A percentile compares a stretch with the other conserved stretches of the same genome.
phyloP scores from a whole-genome alignment of 2,329 filamentous ascomycete species.

The Phaeosphaeria sp. region DNA sequence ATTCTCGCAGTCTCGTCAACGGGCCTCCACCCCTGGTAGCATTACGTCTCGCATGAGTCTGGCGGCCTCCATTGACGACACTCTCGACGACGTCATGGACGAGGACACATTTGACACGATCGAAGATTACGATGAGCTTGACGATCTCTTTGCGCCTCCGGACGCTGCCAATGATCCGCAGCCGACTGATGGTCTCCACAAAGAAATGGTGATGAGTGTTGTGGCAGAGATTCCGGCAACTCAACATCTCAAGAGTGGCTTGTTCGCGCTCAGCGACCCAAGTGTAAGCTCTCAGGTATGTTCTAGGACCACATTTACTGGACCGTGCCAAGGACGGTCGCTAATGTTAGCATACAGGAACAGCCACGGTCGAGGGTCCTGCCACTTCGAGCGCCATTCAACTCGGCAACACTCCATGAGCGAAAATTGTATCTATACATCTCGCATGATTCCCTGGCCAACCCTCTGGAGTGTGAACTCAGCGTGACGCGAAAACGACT shows the following conservation, averaged over 20 bases:
- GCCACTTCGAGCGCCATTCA: constrained; percentile 42
- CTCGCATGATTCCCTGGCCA: constrained; percentile 38
- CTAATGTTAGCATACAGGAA: constrained; percentile 5
- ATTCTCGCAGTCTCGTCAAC: constrained; percentile 51
- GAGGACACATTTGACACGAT: constrained; percentile 48
- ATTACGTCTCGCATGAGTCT: constrained; percentile 49
- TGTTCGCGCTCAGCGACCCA: constrained; percentile 32
- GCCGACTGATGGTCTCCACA: constrained; percentile 47
- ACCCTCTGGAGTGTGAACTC: constrained; percentile 47
- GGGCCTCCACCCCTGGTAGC: constrained; percentile 64
- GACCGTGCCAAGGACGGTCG: neutral
- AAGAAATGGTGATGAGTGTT: constrained; percentile 48
- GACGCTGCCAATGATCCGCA: constrained; percentile 37
- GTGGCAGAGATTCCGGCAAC: constrained; percentile 43
- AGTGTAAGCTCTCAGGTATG: constrained; percentile 25
- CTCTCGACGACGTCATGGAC: constrained; percentile 47
- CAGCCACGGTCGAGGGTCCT: constrained; percentile 34
- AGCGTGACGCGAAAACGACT: constrained; percentile 45
- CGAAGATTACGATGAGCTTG: constrained; percentile 49
- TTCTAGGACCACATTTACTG: neutral
- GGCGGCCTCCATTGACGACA: constrained; percentile 46
- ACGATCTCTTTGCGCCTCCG: constrained; percentile 45
- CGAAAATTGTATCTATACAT: constrained; percentile 49
- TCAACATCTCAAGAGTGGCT: constrained; percentile 34
- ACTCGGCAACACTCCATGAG: constrained; percentile 46